Evolutionary conservation across 2,329 filamentous ascomycete genomes (phyloP).

Genomic region (Tolypocladium album): DNA sequence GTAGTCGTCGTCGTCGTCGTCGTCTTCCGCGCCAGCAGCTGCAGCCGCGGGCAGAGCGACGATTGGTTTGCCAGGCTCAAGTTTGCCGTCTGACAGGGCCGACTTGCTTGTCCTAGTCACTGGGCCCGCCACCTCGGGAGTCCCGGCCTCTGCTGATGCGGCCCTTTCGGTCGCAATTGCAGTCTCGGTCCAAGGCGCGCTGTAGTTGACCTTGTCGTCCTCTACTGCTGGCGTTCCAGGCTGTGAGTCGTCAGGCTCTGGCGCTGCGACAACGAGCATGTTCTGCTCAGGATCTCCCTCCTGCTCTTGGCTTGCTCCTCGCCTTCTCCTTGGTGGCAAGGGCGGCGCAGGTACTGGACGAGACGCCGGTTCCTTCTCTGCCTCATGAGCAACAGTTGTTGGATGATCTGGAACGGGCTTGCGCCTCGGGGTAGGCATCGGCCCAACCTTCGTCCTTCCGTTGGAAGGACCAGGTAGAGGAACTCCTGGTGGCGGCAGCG

Average conservation of each 20-base stretch:
- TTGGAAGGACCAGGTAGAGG: conserved; percentile 61
- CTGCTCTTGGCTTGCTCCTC: conserved; percentile 21
- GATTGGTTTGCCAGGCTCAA: conserved; percentile 3
- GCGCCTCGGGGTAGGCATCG: conserved; percentile 50
- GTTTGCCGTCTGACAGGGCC: background rate
- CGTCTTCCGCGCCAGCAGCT: conserved; percentile 8
- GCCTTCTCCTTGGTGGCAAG: conserved; percentile 34
- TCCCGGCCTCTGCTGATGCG: conserved; percentile 4
- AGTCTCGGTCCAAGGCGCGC: conserved; percentile 7
- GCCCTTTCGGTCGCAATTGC: background rate
- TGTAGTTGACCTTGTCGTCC: conserved; percentile 14
- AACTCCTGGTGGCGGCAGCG: conserved; percentile 69
- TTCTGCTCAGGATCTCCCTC: conserved; percentile 33
- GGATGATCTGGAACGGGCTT: conserved; percentile 33
- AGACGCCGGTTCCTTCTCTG: conserved; percentile 17
- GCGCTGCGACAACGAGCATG: conserved; percentile 55
- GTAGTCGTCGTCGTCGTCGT: conserved; percentile 24
- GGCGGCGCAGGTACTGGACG: conserved; percentile 24
- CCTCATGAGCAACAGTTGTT: conserved; percentile 11
- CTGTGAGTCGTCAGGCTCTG: conserved; percentile 50
- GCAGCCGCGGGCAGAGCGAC: conserved; percentile 7
- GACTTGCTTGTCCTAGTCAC: background rate
- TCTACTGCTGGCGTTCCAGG: conserved; percentile 39
- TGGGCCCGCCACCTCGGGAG: background rate
- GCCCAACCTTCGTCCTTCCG: conserved; percentile 45